Evolutionary conservation across 2,329 filamentous ascomycete genomes (phyloP), one percentile per base, ranked within the genome.

Genomic region (Pseudopithomyces chartarum): DNA sequence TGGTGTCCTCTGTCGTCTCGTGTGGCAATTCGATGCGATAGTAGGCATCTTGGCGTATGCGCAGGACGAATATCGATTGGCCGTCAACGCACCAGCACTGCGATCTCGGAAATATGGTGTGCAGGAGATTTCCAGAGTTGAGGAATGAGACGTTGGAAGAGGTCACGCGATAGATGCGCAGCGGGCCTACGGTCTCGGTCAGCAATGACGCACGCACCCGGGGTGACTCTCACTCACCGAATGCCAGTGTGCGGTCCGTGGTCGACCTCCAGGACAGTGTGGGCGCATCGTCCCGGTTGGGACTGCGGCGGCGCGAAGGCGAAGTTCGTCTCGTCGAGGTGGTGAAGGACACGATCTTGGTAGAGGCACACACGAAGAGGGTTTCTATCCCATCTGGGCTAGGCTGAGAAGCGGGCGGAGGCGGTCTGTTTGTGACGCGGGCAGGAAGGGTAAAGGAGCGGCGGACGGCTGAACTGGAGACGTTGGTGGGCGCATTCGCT

Each of bases 41-140:
- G 74, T 95, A 97, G 42, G 90, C 89, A 29, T 93, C 89, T 43
- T 89, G 86, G 20, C 92, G 84, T 62, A 96, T 91, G 62, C 93
- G 90, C 57, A 97, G 79, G n/a, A 96, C 90, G 65, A 96, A 97
- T 65, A 88, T 92, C 39, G 89, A 89, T 54, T 88, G 84, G 55
- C 91, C 90, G 73, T 96, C 91, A 32, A 97, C 90, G 73, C 90
- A 96, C 93, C 93, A 97, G 71, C 90, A 96, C 76, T 97, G 92
- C 56, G 92, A 96, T 73, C 91, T 91, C 22, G 91, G 91, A 51
- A 97, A 79, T 60, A 97, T 95, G 11, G 93, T 90, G 67, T 95
- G 91, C 17, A 97, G 83, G 15, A 93, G 88, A 54, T 86, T 87
- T 57, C 91, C 91, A 61, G 92, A 96, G 75, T 90, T 94, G 10